Evolutionary conservation across 177 flowering plant species (phyloP), one percentile per base, ranked within the genome.

Genomic region (Tripterygium wilfordii): DNA sequence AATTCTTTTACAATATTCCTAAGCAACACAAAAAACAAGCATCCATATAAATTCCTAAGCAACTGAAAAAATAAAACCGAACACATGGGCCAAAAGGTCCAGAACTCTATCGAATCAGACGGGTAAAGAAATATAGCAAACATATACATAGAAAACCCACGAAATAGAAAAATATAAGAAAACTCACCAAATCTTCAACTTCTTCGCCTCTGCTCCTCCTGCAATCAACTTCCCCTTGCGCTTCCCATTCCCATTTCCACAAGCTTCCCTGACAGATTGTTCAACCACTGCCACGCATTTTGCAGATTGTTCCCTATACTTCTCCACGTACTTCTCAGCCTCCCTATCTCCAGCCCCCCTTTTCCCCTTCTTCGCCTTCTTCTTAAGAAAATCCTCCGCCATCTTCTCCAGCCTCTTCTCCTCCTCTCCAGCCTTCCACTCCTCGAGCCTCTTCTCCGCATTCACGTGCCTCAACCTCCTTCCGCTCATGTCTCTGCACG

Each of bases 401-500:
- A 79, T 28, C 60, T 67, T 84, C 85, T 92, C 97, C 63, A 92
- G 50, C 50, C 58, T 71, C 85, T 97, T 68, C 64, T 82, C 86
- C 59, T 75, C 92, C 39, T 68, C 88, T 61, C 72, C 96, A 23
- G 73, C 85, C 57, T 45, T 73, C 98, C 98, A 88, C 71, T 88
- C 98, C 78, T 92, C 96, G 60, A 88, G 46, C 61, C 64, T 80
- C 86, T 76, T 80, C 91, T 92, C 96, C 19, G 98, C 96, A 56
- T 92, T 89, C 41, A 89, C 98, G 31, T 94, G 95, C 51, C 96
- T 58, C 48, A 92, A 56, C 64, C 99, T 72, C 57, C 96, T 64
- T 8, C 99, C 99, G 45, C 89, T 89, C 97, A 92, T 92, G 56
- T 92, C 99, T 25, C 96, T 60, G 36, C 99, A 94, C 13, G 99